Percentiles rank a stretch among this genome's conserved stretches.
phyloP scores from a whole-genome alignment of 176 grass and related monocot genomes.

The Saccharum officinarum region DNA sequence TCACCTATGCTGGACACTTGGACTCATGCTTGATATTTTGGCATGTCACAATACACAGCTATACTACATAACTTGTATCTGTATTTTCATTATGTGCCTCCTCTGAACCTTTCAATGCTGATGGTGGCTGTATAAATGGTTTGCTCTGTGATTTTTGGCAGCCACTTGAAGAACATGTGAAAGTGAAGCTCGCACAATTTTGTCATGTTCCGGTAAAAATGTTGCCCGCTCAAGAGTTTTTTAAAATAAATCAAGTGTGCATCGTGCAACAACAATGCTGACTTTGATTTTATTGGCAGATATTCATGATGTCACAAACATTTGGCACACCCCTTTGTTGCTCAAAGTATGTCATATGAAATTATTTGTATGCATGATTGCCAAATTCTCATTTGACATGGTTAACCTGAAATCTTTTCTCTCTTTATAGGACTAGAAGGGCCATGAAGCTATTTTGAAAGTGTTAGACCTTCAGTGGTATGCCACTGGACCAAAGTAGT shows the following conservation, averaged over 20 bases:
- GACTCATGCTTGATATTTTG: no score
- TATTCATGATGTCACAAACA: constrained; percentile 85
- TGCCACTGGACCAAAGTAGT: not conserved
- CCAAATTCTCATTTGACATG: constrained; percentile 8
- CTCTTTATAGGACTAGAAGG: constrained; percentile 69
- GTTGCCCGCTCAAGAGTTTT: not conserved
- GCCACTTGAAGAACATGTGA: constrained; percentile 81
- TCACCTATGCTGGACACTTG: no score
- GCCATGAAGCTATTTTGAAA: constrained; percentile 85
- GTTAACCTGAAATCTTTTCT: constrained; percentile 3
- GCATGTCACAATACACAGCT: no score
- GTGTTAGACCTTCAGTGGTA: constrained; percentile 71
- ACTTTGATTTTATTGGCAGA: constrained; percentile 48
- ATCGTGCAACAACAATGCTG: not conserved
- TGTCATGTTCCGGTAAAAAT: constrained; percentile 75
- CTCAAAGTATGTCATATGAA: constrained; percentile 61
- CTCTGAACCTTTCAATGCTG: not conserved
- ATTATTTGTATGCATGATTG: not conserved
- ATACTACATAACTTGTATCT: no score
- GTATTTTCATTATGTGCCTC: no score
- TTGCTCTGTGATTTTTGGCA: constrained; percentile 48
- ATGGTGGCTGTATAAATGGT: not conserved
- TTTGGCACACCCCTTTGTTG: constrained; percentile 74
- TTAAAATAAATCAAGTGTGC: not conserved
- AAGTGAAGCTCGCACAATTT: constrained; percentile 83